Conservation (phyloP, 179 eudicot species). For the Vitellaria paradoxa region DNA sequence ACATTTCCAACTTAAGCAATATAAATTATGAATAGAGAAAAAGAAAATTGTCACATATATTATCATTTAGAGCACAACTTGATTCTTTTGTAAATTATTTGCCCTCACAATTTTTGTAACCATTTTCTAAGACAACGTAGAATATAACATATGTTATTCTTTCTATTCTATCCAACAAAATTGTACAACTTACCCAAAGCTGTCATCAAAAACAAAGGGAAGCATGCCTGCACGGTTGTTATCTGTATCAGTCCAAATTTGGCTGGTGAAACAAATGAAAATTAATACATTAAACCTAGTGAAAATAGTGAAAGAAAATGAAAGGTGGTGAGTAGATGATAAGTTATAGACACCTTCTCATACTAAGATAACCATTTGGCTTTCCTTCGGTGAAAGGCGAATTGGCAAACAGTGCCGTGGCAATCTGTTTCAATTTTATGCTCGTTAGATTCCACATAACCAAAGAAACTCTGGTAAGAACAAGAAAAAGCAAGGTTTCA, state of each 20-base stretch:
- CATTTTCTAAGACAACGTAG: neutral
- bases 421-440: constrained; percentile 56
- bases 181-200: constrained; percentile 74
- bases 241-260: constrained; percentile 95
- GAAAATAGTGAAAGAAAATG: neutral
- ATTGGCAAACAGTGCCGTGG: constrained; percentile 97
- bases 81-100: neutral
- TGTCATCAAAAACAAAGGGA: constrained; percentile 93
- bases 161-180: neutral
- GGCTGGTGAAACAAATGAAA: constrained; percentile 48
- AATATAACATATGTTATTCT: neutral
- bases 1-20: no score
- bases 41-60: neutral
- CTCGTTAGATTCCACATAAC: constrained; percentile 27
- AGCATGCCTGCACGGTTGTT: constrained; percentile 95
- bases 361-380: constrained; percentile 94
- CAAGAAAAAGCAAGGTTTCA: constrained; percentile 26
- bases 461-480: neutral
- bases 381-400: constrained; percentile 98
- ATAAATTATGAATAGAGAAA: neutral
- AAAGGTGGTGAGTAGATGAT: constrained; percentile 1
- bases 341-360: constrained; percentile 65
- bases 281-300: constrained; percentile 9
- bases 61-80: neutral
- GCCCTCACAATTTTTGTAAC: neutral